Evolutionary conservation across 1,284 basidiomycete genomes (phyloP), one percentile per base, ranked within the genome.

Genomic region (Puccinia coronata): DNA sequence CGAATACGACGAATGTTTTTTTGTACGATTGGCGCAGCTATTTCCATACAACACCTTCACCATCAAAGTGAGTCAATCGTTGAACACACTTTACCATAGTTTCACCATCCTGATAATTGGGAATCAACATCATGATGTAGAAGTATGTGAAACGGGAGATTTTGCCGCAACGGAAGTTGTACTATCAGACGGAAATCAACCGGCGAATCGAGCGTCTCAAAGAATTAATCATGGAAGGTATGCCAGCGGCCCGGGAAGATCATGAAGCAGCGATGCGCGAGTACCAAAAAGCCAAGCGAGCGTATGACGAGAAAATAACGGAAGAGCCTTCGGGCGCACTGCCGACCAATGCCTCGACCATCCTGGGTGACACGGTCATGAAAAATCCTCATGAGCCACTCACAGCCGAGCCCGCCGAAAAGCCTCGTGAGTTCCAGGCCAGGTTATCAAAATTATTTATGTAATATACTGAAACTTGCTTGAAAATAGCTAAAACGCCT

Each of bases 31-130:
- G 90, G 94, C 95, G 0, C 88, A 88, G 41, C 87, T 96, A 61
- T 96, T 97, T 85, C 94, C 94, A 0, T 96, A 96, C 86, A 97
- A 97, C 87, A 92, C 92, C 84, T 96, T 93, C 86, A 88, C 87
- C 5, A 85, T 88, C 83, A 85, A 75, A 69, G 80, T 81, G 34
- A n/a, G 80, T 49, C 57, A 47, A 63, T 61, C 8, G n/a, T 20
- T 36, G 11, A 59, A 0, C 69, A 28, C 12, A 57, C 16, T 36
- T 47, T 69, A 16, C 34, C 49, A 34, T 9, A 20, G 31, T 34
- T 70, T 69, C 8, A 69, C 8, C 20, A 39, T 39, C 51, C 73
- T 47, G 41, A 61, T n/a, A 28, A 31, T 36, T 31, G 49, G 11
- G 20, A 11, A 23, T n/a, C n/a, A 72, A 72, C 12, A 51, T 20